Evolutionary conservation across 1,284 basidiomycete genomes (phyloP).

Genomic region (Microbotryum saponariae): DNA sequence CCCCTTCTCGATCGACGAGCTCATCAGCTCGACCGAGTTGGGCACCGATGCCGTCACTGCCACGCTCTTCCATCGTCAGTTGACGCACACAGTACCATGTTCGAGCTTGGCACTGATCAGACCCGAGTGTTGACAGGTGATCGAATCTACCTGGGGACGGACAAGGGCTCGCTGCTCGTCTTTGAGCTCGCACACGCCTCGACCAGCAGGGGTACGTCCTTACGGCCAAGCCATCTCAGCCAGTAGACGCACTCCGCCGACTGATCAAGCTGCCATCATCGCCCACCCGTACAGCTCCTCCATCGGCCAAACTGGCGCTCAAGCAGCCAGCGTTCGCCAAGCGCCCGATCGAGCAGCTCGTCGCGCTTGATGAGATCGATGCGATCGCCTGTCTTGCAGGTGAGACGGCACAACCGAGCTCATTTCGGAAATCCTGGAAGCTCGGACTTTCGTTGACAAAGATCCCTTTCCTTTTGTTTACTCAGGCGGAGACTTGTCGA

Average conservation of each 20-base stretch:
- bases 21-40: slow-evolving; percentile 16
- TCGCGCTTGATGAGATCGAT: slow-evolving; percentile 71
- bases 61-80: slow-evolving; percentile 19
- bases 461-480: neutral
- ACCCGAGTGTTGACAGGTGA: slow-evolving; percentile 9
- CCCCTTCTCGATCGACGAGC: slow-evolving; percentile 19
- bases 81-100: neutral
- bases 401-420: slow-evolving; percentile 41
- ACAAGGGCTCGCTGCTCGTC: slow-evolving; percentile 25
- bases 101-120: no score
- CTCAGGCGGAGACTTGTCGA: slow-evolving; percentile 22
- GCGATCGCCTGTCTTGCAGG: slow-evolving; percentile 75
- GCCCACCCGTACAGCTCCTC: slow-evolving; percentile 2
- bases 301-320: slow-evolving; percentile 51
- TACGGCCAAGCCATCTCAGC: no score
- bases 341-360: slow-evolving; percentile 75
- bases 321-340: slow-evolving; percentile 58
- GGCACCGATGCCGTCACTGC: slow-evolving; percentile 23
- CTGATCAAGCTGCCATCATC: neutral
- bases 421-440: neutral
- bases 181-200: slow-evolving; percentile 21
- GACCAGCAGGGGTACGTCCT: slow-evolving; percentile 6
- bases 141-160: slow-evolving; percentile 27
- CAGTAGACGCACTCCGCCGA: no score
- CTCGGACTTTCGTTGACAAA: neutral